Evolutionary conservation across 805 yeast species (phyloP), one percentile per base, ranked within the genome.

Genomic region (Candida berthetii): DNA sequence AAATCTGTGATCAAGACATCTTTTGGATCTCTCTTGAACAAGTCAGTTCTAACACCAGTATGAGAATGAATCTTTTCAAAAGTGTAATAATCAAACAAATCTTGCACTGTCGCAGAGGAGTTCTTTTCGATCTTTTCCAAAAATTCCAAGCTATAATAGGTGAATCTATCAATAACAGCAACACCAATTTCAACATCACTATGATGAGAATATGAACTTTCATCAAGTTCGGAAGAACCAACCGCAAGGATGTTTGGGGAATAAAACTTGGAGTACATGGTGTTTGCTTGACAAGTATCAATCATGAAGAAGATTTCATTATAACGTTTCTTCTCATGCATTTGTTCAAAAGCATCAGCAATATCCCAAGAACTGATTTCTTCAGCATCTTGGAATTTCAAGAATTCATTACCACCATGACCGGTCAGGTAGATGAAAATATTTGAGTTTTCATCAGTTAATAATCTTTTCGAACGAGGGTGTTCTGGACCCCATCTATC

Each of bases 211-310:
- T 89, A 93, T 2, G 96, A 87, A 39, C 91, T 81, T 63, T 93
- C 96, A 42, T 84, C 96, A 7, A 87, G 48, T 49, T 75, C 84
- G 9, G 95, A 85, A 1, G 96, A 88, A 0, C 99, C 99, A 29
- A 91, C 95, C 1, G 96, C 87, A 40, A 93, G 64, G 36, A 93
- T 78, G 59, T 93, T 89, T 28, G 99, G 98, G 9, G 96, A 84
- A 59, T 88, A 89, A 57, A 91, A 80, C 55, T 84, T 78, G 43
- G 95, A 82, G 65, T 85, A 93, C 99, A 93, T 91, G 14, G 99
- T 88, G 64, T 91, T 93, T 20, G 99, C 99, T 68, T 93, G 99
- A 58, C 99, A 93, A 0, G 99, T 93, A 62, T 93, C 99, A 48
- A 93, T 85, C 98, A 93, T 93, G 65, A 93, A 93, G 57, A 93